Evolutionary conservation across 768 basidiomycete genomes (phyloP).

Genomic region (Collybiopsis confluens): DNA sequence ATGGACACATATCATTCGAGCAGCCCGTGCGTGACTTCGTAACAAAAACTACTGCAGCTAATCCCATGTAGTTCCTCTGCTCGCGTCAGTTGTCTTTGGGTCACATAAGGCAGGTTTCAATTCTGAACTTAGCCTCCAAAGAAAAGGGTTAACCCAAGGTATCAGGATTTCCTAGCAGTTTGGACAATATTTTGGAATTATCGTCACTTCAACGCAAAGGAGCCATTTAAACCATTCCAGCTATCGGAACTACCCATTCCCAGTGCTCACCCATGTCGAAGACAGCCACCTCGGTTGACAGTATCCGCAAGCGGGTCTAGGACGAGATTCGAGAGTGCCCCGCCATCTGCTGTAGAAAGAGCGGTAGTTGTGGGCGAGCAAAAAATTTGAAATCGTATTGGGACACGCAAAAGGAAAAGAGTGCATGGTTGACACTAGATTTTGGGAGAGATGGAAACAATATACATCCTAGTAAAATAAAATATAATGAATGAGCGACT

Average conservation of each 20-base stretch:
- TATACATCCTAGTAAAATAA: neutral
- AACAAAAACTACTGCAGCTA: neutral
- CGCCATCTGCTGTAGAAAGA: neutral
- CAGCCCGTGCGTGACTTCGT: constrained; percentile 34
- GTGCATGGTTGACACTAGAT: neutral
- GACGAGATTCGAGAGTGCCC: neutral
- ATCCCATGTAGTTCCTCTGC: constrained; percentile 40
- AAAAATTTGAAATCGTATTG: neutral
- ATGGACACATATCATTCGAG: constrained; percentile 46
- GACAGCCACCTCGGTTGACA: neutral
- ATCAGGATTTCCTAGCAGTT: neutral
- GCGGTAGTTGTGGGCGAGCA: neutral
- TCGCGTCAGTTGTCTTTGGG: constrained; percentile 44
- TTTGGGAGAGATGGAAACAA: neutral
- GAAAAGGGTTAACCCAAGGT: neutral
- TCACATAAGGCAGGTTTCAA: constrained; percentile 35
- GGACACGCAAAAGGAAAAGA: neutral
- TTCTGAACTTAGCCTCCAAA: neutral
- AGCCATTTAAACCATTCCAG: neutral
- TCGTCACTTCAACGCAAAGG: neutral
- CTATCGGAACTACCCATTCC: neutral
- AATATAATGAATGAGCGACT: constrained; percentile 12
- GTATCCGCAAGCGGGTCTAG: neutral
- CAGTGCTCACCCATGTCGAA: neutral
- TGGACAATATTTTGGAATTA: neutral